phyloP scores from a whole-genome alignment of 306 rosid genomes.

The Begonia peltatifolia region DNA sequence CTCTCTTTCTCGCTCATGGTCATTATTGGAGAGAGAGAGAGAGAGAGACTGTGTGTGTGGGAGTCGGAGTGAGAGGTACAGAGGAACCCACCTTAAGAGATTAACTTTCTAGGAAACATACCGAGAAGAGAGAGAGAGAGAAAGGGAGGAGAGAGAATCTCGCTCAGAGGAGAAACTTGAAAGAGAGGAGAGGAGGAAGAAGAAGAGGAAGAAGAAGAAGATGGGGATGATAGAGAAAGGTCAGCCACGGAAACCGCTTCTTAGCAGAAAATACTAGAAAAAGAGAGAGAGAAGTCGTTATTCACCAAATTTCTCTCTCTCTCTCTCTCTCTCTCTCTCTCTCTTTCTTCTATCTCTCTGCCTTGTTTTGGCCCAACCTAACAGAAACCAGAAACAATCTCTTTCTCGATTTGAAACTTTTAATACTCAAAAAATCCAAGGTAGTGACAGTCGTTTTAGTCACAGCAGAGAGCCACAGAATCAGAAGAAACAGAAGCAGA shows the following conservation, averaged over 20 bases:
- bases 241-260: constrained; percentile 4
- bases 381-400: background rate
- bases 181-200: constrained; percentile 6
- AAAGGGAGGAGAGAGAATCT: background rate
- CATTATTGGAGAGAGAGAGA: constrained; percentile 65
- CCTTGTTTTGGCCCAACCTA: background rate
- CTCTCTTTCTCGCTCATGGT: constrained; percentile 8
- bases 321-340: constrained; percentile 10
- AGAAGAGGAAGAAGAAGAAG: constrained; percentile 17
- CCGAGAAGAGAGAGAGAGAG: constrained; percentile 6
- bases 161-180: constrained; percentile 1
- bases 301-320: constrained; percentile 20
- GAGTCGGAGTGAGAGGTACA: background rate
- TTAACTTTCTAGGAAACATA: constrained; percentile 36
- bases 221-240: constrained; percentile 15
- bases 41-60: constrained; percentile 26
- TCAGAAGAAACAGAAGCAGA: constrained; percentile 14
- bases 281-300: constrained; percentile 43
- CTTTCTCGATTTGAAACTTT: constrained; percentile 3
- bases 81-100: constrained; percentile 25
- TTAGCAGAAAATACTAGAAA: constrained; percentile 3
- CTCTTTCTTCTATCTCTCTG: background rate
- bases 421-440: constrained; percentile 28
- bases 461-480: background rate
- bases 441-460: constrained; percentile 21